Conservation (phyloP, 2,329 filamentous ascomycete genomes). For the Aspergillus fumigatus region DNA sequence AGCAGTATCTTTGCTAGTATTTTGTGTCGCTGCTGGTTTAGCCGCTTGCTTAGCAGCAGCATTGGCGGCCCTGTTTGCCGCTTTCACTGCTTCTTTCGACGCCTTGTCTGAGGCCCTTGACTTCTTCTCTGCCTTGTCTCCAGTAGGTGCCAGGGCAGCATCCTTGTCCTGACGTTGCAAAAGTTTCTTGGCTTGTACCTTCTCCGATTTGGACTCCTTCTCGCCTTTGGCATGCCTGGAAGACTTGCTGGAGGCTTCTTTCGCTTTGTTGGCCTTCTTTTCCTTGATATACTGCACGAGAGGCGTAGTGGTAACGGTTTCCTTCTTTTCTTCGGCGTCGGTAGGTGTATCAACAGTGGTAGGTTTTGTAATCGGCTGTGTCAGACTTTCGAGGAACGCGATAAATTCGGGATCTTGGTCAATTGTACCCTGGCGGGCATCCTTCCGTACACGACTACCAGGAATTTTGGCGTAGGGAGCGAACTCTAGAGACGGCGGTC, state of each 20-base stretch:
- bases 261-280: conserved; percentile 77
- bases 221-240: conserved; percentile 39
- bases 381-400: conserved; percentile 81
- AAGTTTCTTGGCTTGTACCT: conserved; percentile 40
- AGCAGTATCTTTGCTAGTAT: conserved; percentile 22
- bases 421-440: conserved; percentile 87
- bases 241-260: conserved; percentile 47
- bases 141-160: conserved; percentile 17
- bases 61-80: conserved; percentile 41
- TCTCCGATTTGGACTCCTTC: conserved; percentile 38
- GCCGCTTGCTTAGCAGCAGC: conserved; percentile 32
- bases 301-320: conserved; percentile 75
- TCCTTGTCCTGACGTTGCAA: conserved; percentile 38
- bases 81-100: conserved; percentile 59
- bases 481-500: conserved; percentile 75
- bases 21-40: conserved; percentile 28
- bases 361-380: conserved; percentile 63
- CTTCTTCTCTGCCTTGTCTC: conserved; percentile 38
- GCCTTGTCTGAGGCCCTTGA: conserved; percentile 49
- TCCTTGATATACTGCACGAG: conserved; percentile 86
- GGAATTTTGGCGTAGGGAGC: conserved; percentile 81
- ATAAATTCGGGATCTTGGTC: conserved; percentile 97
- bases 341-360: conserved; percentile 47
- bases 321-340: conserved; percentile 48
- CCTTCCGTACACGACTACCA: conserved; percentile 66